Base-by-base conservation (phyloP, 352 stramenopile genomes). In the Phytophthora tubulina region DNA sequence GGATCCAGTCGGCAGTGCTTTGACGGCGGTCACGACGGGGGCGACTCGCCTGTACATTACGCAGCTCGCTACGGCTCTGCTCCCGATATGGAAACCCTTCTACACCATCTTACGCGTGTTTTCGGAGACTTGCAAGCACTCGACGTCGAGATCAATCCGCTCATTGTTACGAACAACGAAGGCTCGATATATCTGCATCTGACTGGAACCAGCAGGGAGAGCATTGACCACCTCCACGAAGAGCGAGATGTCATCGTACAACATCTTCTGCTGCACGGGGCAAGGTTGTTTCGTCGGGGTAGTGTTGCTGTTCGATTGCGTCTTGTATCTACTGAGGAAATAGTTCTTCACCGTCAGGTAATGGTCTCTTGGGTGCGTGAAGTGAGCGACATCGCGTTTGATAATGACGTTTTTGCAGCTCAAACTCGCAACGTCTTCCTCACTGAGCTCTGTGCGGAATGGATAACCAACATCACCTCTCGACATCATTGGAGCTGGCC, bases 401-500 rank as follows among this genome's bases (percentile, higher is more conserved):
- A n/a, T n/a, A n/a, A n/a, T n/a, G n/a, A n/a, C n/a, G n/a, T 2
- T 46, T 27, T 39, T 5, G 44, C 49, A 45, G 17, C 31, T 56
- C 38, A 31, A 33, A 31, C 13, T 10, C 27, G 59, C 8, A 31
- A 50, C 6, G 7, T 44, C 17, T 63, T 75, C 27, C 62, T 79
- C 8, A 67, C 56, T 4, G 51, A 74, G 1, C 30, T 79, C 15
- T 73, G 72, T 49, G 21, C 59, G 4, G 66, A 69, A 21, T 69
- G 63, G 67, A 31, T 69, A 6, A 27, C 21, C 4, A 35, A 14
- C 21, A 15, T 67, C 21, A 42, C 21, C 15, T 54, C 41, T 6
- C 33, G 13, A 13, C 36, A n/a, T 35, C 30, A 7, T 38, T 61
- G 21, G 27, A 21, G 38, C 3, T 41, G 14, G 54, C 3, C 56